Evolutionary conservation across 1,284 basidiomycete species (phyloP).

Genomic region (Apiotrichum domesticum): DNA sequence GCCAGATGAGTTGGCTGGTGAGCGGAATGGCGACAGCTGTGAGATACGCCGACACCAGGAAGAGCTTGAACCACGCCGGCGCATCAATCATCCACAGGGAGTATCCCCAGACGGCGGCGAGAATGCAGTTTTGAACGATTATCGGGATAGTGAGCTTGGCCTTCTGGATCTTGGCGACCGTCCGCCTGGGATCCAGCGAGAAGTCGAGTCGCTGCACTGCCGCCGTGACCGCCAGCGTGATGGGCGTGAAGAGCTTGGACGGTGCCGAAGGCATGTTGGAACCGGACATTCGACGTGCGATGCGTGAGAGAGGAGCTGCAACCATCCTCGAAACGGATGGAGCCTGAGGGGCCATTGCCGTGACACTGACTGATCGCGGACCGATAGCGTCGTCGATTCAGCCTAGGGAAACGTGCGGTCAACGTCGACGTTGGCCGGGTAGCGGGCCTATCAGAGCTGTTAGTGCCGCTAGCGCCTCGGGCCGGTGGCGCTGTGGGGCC

Average conservation of each 20-base stretch:
- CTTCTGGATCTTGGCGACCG: conserved; percentile 57
- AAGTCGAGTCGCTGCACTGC: conserved; percentile 60
- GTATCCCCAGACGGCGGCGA: conserved; percentile 59
- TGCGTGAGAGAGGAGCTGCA: conserved; percentile 28
- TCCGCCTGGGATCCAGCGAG: conserved; percentile 63
- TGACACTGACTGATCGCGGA: too few relatives aligned
- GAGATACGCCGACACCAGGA: conserved; percentile 69
- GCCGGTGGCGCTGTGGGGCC: too few relatives aligned
- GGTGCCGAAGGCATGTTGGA: conserved; percentile 24
- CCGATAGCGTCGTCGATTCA: too few relatives aligned
- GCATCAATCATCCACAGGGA: conserved; percentile 62
- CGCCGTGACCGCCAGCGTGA: conserved; percentile 37
- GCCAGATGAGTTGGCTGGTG: conserved; percentile 87
- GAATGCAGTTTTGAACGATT: conserved; percentile 56
- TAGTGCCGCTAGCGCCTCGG: too few relatives aligned
- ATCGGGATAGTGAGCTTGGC: conserved; percentile 61
- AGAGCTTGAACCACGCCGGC: conserved; percentile 65
- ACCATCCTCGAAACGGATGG: conserved; percentile 36
- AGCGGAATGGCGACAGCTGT: conserved; percentile 71
- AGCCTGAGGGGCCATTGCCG: conserved; percentile 1
- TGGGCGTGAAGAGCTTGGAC: conserved; percentile 23
- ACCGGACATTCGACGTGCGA: conserved; percentile 24
- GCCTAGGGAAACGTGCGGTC: too few relatives aligned
- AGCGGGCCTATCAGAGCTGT: too few relatives aligned
- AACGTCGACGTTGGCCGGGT: too few relatives aligned